These are phyloP conservation scores for Phytopythium aichiense DNA, from an alignment of 352 stramenopile genomes.

Conservation along the genomic window DNA sequence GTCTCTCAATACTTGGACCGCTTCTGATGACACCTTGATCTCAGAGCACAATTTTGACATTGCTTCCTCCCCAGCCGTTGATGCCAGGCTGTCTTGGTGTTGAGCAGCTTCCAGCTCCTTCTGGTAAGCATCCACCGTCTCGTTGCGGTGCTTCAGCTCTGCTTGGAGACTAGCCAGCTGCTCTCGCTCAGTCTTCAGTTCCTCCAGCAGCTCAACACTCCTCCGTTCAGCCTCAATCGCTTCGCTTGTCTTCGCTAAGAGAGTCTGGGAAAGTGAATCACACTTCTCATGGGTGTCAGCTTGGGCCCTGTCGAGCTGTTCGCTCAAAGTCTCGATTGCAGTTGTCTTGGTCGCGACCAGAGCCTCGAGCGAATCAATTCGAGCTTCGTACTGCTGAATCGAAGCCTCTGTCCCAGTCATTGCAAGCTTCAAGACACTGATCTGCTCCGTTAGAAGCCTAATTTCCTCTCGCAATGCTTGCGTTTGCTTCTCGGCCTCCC, in stretches of 20 bases:
- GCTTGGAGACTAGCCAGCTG: neutral
- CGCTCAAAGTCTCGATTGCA: neutral
- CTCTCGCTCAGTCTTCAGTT: constrained; percentile 2
- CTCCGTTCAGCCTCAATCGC: neutral
- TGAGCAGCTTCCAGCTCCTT: neutral
- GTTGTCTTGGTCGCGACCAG: neutral
- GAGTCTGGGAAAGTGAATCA: neutral
- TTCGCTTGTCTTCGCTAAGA: neutral
- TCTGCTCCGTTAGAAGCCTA: neutral
- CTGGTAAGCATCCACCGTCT: constrained; percentile 2
- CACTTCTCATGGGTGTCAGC: neutral
- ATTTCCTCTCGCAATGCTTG: neutral
- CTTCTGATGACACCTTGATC: neutral
- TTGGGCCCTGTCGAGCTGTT: neutral
- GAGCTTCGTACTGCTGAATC: neutral
- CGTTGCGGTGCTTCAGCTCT: constrained; percentile 6
- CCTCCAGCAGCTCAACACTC: constrained; percentile 5
- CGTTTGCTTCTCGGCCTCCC: neutral
- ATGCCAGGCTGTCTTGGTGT: neutral
- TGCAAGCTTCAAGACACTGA: neutral
- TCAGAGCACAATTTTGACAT: neutral
- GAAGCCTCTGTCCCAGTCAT: neutral
- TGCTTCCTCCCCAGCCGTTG: neutral
- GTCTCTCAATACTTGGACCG: neutral
- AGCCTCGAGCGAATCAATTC: neutral